These are phyloP conservation scores for Magnolia officinalis DNA, from an alignment of 164 flowering plant genomes.

Conservation along the genomic window DNA sequence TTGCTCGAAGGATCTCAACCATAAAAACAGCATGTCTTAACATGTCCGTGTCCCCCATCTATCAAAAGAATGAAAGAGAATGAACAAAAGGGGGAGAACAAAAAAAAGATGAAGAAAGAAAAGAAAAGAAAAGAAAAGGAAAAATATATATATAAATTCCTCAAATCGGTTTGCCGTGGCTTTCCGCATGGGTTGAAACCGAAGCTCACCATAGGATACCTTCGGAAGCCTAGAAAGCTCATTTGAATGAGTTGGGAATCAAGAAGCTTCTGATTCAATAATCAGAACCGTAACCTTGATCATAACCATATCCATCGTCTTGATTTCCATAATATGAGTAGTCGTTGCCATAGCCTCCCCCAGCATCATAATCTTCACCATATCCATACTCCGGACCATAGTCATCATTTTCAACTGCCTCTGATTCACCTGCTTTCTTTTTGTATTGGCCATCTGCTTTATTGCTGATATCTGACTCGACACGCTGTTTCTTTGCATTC, in stretches of 20 bases:
- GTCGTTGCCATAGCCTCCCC: slow-evolving; percentile 4
- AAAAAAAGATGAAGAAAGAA: too few species aligned
- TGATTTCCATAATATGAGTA: slow-evolving; percentile 17
- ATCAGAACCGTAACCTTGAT: slow-evolving; percentile 7
- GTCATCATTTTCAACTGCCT: slow-evolving; percentile 4
- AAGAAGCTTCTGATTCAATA: slow-evolving; percentile 5
- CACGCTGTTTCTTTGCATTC: slow-evolving; percentile 19
- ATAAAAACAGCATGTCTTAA: too few species aligned
- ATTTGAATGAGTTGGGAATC: neutral
- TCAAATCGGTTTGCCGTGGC: too few species aligned
- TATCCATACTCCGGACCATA: slow-evolving; percentile 11
- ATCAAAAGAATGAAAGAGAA: too few species aligned
- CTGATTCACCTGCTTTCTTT: slow-evolving; percentile 1
- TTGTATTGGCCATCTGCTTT: slow-evolving; percentile 3
- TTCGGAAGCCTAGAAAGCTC: neutral
- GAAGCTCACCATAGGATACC: neutral
- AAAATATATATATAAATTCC: too few species aligned
- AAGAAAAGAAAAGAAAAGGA: too few species aligned
- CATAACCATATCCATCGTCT: slow-evolving; percentile 17
- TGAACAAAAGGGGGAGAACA: too few species aligned
- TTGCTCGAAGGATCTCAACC: too few species aligned
- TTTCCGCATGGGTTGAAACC: neutral
- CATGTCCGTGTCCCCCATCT: too few species aligned
- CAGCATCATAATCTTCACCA: slow-evolving; percentile 18
- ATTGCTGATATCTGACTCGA: slow-evolving; percentile 8